Base-by-base conservation (phyloP, 2,329 filamentous ascomycete genomes). In the Ceratocystis harringtonii region DNA sequence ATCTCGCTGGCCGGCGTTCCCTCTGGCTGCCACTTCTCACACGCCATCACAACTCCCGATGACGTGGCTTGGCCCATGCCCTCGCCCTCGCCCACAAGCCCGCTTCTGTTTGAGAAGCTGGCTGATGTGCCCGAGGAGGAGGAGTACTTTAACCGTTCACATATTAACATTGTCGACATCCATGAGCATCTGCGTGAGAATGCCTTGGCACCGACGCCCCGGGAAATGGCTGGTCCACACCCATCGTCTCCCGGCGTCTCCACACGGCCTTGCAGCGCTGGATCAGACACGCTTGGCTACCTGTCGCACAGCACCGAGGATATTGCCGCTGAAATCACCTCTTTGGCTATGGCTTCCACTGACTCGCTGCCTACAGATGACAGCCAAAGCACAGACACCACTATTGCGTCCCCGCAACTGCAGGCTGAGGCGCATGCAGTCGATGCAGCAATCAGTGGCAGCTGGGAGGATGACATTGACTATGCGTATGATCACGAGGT, bases 401-500 rank as follows among this genome's bases (percentile, higher is more conserved):
- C 55, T 5, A 22, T 58, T 19, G 28, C 55, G 15, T 58, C 55
- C 2, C 25, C 32, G 17, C 15, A 58, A 25, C 3, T 52, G 10
- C 55, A 58, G 12, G 25, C 5, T 0, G 55, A 58, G 15, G 5
- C 15, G 8, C 28, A n/a, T 28, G 30, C 30, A n/a, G 17, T 22
- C 6, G 55, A 36, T 5, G 30, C 7, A 2, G 30, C 55, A 28
- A n/a, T 30, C 69, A 58, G 55, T 19, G 55, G 55, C 28, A 84
- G 76, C 69, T 88, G 85, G 85, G 85, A 88, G 70, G 84, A 86
- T 63, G 84, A 84, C 68, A 87, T 88, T 68, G 85, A 88, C 71
- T 88, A 86, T 72, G 86, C 83, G 71, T 88, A 88, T 70, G 84
- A 87, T 69, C 82, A 88, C 69, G 84, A 84, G 69, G 83, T 80